Conservation (phyloP, 176 grass and related monocot species). For the Avena eriantha region DNA sequence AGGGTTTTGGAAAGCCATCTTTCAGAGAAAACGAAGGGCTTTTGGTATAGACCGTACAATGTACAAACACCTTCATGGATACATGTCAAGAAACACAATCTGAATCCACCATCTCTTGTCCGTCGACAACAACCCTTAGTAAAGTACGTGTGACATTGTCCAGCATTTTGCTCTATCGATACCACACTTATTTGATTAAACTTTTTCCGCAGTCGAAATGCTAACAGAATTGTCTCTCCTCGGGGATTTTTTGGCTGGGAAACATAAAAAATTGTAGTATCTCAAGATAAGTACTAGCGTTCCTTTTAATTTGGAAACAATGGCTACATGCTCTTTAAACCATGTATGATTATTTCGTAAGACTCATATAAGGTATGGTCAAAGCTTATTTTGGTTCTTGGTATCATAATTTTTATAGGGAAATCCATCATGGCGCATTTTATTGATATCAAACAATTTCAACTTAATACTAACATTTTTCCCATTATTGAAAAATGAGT, state of each 20-base stretch:
- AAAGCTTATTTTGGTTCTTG: no score
- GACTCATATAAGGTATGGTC: no score
- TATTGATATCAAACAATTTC: no score
- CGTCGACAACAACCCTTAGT: neutral
- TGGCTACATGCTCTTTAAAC: no score
- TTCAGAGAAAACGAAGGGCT: neutral
- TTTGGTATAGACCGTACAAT: neutral
- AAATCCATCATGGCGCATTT: no score
- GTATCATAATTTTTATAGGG: no score
- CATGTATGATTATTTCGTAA: no score
- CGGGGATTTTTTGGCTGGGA: neutral
- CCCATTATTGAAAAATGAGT: no score
- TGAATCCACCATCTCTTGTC: neutral
- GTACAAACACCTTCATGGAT: neutral
- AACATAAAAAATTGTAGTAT: neutral
- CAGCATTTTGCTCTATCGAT: neutral
- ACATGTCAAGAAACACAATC: neutral
- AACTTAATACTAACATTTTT: no score
- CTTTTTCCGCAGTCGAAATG: neutral
- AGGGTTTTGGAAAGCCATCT: neutral
- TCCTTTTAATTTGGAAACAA: no score
- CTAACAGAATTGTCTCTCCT: neutral
- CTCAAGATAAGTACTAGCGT: neutral
- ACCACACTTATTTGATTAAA: neutral
- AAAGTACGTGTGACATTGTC: neutral